Percentiles rank a stretch among this genome's conserved stretches.
phyloP scores from a whole-genome alignment of 2,329 filamentous ascomycete genomes.

The Pseudogymnoascus sp. region DNA sequence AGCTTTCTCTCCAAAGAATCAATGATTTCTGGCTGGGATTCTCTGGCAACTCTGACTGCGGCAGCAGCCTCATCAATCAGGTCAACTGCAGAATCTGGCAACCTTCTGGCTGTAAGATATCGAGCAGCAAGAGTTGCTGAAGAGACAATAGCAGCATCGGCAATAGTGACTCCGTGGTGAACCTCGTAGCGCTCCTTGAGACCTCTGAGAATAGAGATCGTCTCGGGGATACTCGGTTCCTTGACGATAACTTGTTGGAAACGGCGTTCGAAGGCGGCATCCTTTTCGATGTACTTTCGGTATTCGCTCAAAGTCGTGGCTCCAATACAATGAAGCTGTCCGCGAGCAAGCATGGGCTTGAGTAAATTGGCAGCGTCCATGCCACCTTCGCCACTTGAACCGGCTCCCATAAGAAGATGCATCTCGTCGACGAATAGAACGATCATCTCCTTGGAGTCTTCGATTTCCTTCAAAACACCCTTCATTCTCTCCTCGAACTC shows the following conservation, averaged over 20 bases:
- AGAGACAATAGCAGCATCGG: conserved; percentile 85
- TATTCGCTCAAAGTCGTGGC: conserved; percentile 94
- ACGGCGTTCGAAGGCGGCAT: conserved; percentile 92
- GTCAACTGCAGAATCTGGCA: conserved; percentile 95
- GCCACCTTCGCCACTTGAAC: conserved; percentile 86
- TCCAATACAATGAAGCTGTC: conserved; percentile 95
- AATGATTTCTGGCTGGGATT: conserved; percentile 92
- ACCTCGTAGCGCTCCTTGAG: conserved; percentile 97
- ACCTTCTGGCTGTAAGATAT: conserved; percentile 81
- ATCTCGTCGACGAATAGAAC: conserved; percentile 98
- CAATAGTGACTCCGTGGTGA: conserved; percentile 94
- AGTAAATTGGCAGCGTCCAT: conserved; percentile 98
- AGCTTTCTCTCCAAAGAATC: conserved; percentile 87
- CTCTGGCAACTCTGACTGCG: conserved; percentile 88
- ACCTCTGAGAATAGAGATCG: conserved; percentile 94
- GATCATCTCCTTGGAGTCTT: conserved; percentile 91
- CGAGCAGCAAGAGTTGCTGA: conserved; percentile 86
- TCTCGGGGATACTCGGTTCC: conserved; percentile 81
- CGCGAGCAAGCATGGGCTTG: conserved; percentile 95
- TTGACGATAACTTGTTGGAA: conserved; percentile 98
- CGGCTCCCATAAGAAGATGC: conserved; percentile 95
- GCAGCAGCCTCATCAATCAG: conserved; percentile 93
- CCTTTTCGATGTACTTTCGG: conserved; percentile 98
- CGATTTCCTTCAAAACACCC: conserved; percentile 93
- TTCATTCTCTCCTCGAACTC: conserved; percentile 99